These are phyloP conservation scores for Neurospora sp. DNA, from an alignment of 2,329 filamentous ascomycete genomes.

Conservation along the genomic window DNA sequence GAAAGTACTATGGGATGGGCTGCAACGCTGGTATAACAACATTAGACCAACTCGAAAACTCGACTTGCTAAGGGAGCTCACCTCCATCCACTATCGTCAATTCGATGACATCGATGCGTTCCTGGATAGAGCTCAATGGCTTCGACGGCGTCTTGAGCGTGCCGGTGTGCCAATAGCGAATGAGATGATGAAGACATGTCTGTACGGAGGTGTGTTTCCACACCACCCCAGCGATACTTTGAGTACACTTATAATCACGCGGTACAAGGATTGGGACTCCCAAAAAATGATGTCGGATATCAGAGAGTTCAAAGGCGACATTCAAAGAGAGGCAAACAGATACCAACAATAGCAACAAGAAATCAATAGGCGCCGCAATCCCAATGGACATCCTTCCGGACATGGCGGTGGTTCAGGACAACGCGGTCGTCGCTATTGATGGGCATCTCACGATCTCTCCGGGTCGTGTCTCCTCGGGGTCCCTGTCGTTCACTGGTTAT, in stretches of 20 bases:
- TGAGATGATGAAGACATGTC: not conserved
- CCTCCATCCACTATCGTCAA: not conserved
- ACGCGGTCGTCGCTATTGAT: not conserved
- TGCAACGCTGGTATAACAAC: not conserved
- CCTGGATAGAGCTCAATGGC: not conserved
- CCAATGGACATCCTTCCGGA: not conserved
- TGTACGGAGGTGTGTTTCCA: not conserved
- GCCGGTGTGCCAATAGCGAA: not conserved
- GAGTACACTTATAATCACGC: accelerated
- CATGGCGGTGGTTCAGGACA: not conserved
- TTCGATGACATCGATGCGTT: not conserved
- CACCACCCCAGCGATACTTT: not conserved
- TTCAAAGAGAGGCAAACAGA: too few species aligned
- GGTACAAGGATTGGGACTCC: not conserved
- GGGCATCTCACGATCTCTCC: not conserved
- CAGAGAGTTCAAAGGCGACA: too few species aligned
- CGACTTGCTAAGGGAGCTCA: not conserved
- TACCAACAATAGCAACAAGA: not conserved
- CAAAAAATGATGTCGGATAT: not conserved
- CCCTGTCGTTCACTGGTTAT: not conserved
- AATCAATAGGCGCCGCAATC: not conserved
- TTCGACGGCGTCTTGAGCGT: not conserved
- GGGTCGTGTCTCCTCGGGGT: not conserved
- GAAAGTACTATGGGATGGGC: not conserved
- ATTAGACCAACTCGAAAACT: not conserved